Conservation (phyloP, 2,329 filamentous ascomycete species). For the Beauveria asiatica region DNA sequence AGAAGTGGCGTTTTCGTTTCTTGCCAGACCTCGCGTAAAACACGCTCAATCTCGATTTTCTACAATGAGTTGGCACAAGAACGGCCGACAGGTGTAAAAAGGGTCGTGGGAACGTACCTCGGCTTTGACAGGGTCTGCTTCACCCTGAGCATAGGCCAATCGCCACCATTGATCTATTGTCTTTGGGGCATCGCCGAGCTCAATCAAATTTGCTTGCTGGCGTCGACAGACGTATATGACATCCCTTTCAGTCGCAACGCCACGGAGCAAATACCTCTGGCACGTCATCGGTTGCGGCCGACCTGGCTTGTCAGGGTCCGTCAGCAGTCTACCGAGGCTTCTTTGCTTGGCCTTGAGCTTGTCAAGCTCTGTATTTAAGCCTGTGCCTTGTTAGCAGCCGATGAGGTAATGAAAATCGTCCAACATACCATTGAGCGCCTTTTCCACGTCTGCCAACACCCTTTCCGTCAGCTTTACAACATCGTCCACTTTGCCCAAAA, state of each 20-base stretch:
- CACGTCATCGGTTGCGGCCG: constrained; percentile 30
- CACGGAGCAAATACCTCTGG: constrained; percentile 42
- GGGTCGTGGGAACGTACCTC: constrained; percentile 31
- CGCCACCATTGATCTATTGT: constrained; percentile 48
- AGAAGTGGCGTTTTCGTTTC: constrained; percentile 41
- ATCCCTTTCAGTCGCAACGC: constrained; percentile 38
- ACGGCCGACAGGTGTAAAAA: background rate
- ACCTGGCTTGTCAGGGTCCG: constrained; percentile 28
- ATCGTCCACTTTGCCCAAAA: constrained; percentile 23
- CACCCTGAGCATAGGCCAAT: constrained; percentile 31
- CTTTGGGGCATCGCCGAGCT: constrained; percentile 27
- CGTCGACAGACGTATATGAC: constrained; percentile 43
- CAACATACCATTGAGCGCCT: constrained; percentile 27
- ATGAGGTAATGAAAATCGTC: background rate
- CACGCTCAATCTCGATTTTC: constrained; percentile 38
- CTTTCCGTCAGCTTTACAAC: constrained; percentile 25
- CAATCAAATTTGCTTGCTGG: constrained; percentile 32
- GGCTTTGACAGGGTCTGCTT: constrained; percentile 34
- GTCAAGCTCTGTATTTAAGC: constrained; percentile 23
- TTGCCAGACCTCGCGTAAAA: constrained; percentile 37
- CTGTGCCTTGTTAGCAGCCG: constrained; percentile 19
- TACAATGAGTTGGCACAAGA: constrained; percentile 21
- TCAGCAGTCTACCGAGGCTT: constrained; percentile 31
- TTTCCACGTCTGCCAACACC: constrained; percentile 27
- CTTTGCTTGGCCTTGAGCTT: constrained; percentile 27